These are phyloP conservation scores for Fusarium sp. DNA, from an alignment of 2,329 filamentous ascomycete species.

Conservation along the genomic window DNA sequence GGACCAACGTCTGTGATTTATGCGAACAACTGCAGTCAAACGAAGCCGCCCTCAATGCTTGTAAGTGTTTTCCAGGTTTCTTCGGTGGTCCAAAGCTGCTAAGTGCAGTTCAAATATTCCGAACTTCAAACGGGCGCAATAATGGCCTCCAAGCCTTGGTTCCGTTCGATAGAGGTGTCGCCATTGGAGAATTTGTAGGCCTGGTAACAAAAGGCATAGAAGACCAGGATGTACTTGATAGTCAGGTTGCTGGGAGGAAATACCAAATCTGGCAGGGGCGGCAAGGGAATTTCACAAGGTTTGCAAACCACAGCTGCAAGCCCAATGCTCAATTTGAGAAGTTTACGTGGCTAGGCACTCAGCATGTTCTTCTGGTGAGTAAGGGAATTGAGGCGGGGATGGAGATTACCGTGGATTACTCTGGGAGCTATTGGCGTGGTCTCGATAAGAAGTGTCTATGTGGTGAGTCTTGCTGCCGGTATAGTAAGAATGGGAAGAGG, in stretches of 20 bases:
- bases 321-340: constrained; percentile 6
- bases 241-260: neutral
- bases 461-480: constrained; percentile 9
- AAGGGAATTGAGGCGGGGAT: constrained; percentile 2
- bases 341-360: constrained; percentile 1
- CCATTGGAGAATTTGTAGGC: constrained; percentile 1
- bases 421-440: constrained; percentile 5
- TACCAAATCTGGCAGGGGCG: constrained; percentile 1
- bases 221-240: constrained; percentile 7
- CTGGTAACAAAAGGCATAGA: constrained; percentile 1
- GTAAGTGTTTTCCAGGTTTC: neutral
- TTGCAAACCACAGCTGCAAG: constrained; percentile 4
- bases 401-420: constrained; percentile 9
- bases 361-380: constrained; percentile 1
- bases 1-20: neutral
- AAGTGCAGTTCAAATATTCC: constrained; percentile 1
- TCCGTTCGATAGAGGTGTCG: neutral
- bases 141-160: constrained; percentile 6
- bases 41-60: neutral
- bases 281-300: constrained; percentile 1
- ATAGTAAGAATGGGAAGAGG: neutral
- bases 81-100: neutral
- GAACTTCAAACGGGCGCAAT: constrained; percentile 1
- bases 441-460: constrained; percentile 1
- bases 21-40: neutral